A percentile compares a stretch with the other conserved stretches of the same genome.
Conservation (phyloP, 106 monocot genomes). For the Cymbidium sinense region DNA sequence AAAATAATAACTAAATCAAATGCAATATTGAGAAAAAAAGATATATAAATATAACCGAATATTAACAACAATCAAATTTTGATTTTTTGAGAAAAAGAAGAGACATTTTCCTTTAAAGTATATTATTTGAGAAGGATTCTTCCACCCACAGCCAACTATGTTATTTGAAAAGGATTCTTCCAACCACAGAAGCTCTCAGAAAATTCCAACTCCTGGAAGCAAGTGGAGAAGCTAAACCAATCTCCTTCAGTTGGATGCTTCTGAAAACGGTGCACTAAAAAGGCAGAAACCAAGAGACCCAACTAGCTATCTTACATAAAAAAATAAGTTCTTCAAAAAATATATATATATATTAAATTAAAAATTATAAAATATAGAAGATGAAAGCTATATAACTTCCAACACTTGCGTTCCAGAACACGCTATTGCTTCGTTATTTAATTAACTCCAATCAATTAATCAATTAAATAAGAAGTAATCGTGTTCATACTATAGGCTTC, state of each 20-base stretch:
- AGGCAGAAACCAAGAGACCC: not conserved
- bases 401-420: not conserved
- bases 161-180: not conserved
- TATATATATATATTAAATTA: too few relatives aligned
- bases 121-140: too few relatives aligned
- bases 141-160: too few relatives aligned
- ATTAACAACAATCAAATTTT: too few relatives aligned
- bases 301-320: not conserved
- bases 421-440: not conserved
- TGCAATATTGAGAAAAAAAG: too few relatives aligned
- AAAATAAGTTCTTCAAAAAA: too few relatives aligned
- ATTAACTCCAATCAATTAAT: not conserved
- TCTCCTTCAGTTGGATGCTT: not conserved
- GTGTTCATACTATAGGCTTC: not conserved
- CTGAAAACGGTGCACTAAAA: not conserved
- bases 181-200: not conserved
- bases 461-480: not conserved
- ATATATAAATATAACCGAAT: too few relatives aligned
- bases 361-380: too few relatives aligned
- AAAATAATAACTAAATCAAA: too few relatives aligned
- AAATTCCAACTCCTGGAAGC: not conserved
- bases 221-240: slow-evolving; percentile 2
- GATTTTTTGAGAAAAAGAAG: too few relatives aligned
- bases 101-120: too few relatives aligned
- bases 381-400: not conserved